These are phyloP conservation scores for Drechmeria coniospora DNA, from an alignment of 2,329 filamentous ascomycete species.

Conservation along the genomic window DNA sequence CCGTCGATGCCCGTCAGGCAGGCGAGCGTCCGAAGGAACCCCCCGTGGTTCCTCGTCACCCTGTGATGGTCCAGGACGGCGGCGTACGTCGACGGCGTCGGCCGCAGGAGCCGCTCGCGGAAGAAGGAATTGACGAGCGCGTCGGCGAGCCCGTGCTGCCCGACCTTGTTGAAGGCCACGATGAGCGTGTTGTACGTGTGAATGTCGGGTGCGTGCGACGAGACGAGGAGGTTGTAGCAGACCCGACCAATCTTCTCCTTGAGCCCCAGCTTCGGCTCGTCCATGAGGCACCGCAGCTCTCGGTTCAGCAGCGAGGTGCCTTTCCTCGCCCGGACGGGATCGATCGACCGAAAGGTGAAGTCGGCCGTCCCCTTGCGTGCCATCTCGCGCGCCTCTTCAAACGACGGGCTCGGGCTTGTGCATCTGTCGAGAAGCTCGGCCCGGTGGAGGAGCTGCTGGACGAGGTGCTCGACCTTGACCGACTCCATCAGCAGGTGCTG, in stretches of 20 bases:
- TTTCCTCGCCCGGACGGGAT: conserved; percentile 10
- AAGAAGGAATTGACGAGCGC: conserved; percentile 37
- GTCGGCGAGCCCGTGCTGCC: conserved; percentile 33
- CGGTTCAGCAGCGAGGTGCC: conserved; percentile 14
- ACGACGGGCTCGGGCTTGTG: conserved; percentile 10
- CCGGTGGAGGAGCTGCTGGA: conserved; percentile 15
- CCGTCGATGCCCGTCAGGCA: conserved; percentile 29
- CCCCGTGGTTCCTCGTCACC: conserved; percentile 21
- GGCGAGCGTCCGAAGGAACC: conserved; percentile 28
- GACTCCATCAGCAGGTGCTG: conserved; percentile 14
- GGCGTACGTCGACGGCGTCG: conserved; percentile 32
- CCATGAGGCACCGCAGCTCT: conserved; percentile 14
- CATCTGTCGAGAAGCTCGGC: conserved; percentile 10
- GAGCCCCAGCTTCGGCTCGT: conserved; percentile 9
- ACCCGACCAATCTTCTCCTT: conserved; percentile 24
- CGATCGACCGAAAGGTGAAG: conserved; percentile 14
- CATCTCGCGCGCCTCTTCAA: conserved; percentile 14
- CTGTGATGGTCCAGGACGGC: conserved; percentile 37
- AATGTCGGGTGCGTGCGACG: conserved; percentile 44
- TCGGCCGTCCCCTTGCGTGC: conserved; percentile 4
- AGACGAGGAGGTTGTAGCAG: conserved; percentile 52
- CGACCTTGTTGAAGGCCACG: conserved; percentile 41
- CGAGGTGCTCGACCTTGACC: conserved; percentile 11
- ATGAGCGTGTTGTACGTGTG: conserved; percentile 59
- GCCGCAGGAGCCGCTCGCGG: conserved; percentile 24